phyloP scores from a whole-genome alignment of 345 rosid species.

The Citrus hindsii region DNA sequence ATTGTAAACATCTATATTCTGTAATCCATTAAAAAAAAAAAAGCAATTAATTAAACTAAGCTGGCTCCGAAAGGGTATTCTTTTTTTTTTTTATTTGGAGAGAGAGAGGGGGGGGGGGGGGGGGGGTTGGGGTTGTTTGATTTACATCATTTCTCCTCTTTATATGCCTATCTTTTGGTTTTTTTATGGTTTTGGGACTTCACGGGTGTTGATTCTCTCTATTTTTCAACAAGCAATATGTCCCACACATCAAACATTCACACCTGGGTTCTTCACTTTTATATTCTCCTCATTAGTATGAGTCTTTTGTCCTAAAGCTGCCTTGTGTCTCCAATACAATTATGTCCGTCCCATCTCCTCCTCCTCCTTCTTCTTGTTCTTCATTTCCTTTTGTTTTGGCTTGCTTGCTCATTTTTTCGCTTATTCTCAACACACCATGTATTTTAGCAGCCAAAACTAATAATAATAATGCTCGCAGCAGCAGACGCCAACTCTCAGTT shows the following conservation, averaged over 20 bases:
- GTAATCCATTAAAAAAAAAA: too few relatives aligned
- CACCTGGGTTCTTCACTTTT: neutral
- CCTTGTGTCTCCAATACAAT: conserved; percentile 10
- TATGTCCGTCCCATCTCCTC: conserved; percentile 36
- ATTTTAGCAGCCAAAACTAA: conserved; percentile 11
- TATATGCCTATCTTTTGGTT: neutral
- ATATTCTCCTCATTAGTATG: conserved; percentile 19
- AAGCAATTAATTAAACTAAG: neutral
- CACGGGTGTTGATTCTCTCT: conserved; percentile 42
- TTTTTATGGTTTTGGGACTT: conserved; percentile 10
- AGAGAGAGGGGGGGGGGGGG: too few relatives aligned
- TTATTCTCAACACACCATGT: conserved; percentile 10
- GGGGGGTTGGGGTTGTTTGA: neutral
- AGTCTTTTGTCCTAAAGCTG: conserved; percentile 30
- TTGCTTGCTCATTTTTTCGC: conserved; percentile 26
- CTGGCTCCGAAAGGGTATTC: neutral
- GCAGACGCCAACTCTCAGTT: conserved; percentile 38
- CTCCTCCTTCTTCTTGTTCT: conserved; percentile 19
- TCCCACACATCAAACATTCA: conserved; percentile 17
- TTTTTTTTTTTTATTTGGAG: neutral
- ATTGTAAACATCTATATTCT: too few relatives aligned
- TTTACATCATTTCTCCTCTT: neutral
- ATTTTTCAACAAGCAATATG: conserved; percentile 5
- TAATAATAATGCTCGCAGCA: conserved; percentile 6
- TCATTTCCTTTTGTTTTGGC: conserved; percentile 27